These are phyloP conservation scores for Vigna angularis DNA, from an alignment of 306 rosid genomes.

Conservation along the genomic window DNA sequence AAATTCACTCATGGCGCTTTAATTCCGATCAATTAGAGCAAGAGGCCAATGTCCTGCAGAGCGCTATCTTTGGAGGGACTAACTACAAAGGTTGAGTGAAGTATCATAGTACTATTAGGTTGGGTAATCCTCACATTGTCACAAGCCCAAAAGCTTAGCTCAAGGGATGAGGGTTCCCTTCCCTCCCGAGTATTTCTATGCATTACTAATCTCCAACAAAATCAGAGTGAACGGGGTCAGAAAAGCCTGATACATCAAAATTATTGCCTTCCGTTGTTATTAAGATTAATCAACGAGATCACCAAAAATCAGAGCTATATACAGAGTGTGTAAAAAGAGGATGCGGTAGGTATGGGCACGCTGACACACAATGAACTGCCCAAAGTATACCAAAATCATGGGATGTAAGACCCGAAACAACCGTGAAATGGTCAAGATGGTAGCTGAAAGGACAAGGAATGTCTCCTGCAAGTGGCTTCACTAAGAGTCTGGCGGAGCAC, in stretches of 20 bases:
- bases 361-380: neutral
- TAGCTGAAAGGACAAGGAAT: neutral
- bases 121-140: too few species aligned
- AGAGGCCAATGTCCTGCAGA: too few species aligned
- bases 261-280: neutral
- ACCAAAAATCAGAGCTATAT: neutral
- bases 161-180: too few species aligned
- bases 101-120: too few species aligned
- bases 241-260: neutral
- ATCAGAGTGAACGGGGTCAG: neutral
- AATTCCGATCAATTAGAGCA: too few species aligned
- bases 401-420: neutral
- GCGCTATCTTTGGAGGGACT: too few species aligned
- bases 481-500: neutral
- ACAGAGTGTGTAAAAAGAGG: neutral
- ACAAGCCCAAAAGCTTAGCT: too few species aligned
- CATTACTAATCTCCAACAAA: too few species aligned
- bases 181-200: too few species aligned
- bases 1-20: too few species aligned
- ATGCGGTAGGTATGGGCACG: too few species aligned
- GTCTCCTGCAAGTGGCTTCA: neutral
- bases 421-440: neutral
- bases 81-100: too few species aligned
- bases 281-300: neutral
- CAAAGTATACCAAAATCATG: neutral